Base-by-base conservation (phyloP, 345 rosid genomes). In the Triadica sebifera region DNA sequence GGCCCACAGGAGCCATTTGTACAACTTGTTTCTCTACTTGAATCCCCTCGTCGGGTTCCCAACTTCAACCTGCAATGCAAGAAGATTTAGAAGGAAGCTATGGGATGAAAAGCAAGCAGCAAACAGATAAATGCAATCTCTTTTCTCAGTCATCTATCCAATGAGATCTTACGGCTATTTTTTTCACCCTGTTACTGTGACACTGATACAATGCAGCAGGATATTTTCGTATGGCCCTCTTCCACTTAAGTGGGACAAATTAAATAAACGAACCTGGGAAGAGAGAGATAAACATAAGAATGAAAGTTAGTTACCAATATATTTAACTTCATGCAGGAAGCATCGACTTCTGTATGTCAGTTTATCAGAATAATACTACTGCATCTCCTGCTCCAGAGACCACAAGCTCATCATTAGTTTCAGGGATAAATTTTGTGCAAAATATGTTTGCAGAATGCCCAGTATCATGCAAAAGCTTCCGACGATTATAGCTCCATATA, bases 311-410 rank as follows among this genome's bases (percentile, higher is more conserved):
- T 65, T 66, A 66, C 68, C 59, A 69, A 72, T 60, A 69, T 49
- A 75, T 61, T 73, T 50, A 73, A 63, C 69, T 57, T 22, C 9
- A 41, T 50, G 66, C 24, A 29, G 24, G 24, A 19, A 19, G 46
- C 56, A 49, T 73, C 65, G 61, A 62, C 43, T 64, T 45, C 52
- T 20, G 39, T 70, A 56, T 34, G 51, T 45, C 69, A 77, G 56
- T 71, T 17, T 13, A 34, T 70, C 41, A 69, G 51, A 65, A 74
- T 57, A 46, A 84, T 88, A 95, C 98, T 81, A 93, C 97, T 47
- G 92, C 93, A 90, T 95, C 99, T 73, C 94, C 98, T 77, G 99
- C 99, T 73, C 97, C 97, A 4, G 98, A 93, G 47, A 85, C 96
- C 55, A 95, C 90, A 67, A 88, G 93, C 75, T 93, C 98, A 76